These are phyloP conservation scores for Populus nigra DNA, from an alignment of 345 rosid genomes.

Conservation along the genomic window DNA sequence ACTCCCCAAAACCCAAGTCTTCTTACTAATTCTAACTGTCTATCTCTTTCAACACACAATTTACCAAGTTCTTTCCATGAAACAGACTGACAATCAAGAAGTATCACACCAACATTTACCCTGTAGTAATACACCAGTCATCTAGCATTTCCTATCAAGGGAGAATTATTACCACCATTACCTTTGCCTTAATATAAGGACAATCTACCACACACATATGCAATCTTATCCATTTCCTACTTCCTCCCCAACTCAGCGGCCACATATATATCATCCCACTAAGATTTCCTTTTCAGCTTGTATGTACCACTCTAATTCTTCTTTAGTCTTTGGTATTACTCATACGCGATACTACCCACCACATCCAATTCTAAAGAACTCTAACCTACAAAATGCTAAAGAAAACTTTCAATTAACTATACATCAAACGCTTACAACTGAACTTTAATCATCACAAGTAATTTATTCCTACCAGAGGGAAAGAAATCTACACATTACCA, in stretches of 20 bases:
- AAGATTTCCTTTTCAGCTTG: background rate
- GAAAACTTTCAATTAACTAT: background rate
- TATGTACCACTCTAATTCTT: background rate
- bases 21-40: background rate
- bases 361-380: background rate
- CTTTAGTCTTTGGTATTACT: background rate
- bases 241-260: background rate
- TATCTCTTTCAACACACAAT: background rate
- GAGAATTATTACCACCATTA: background rate
- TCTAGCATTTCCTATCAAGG: background rate
- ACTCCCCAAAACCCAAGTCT: background rate
- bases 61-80: background rate
- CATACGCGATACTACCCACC: too few relatives aligned
- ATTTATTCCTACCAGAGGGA: background rate
- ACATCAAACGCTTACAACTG: background rate
- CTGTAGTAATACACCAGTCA: background rate
- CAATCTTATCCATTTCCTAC: background rate
- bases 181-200: background rate
- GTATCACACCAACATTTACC: background rate
- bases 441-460: background rate
- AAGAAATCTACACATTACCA: background rate
- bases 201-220: too few relatives aligned
- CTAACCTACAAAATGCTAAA: background rate
- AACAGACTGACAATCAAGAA: background rate
- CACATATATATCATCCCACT: background rate